Evolutionary conservation across 1,139 yeast species (phyloP), one percentile per base, ranked within the genome.

Genomic region (Ashbya aceris): DNA sequence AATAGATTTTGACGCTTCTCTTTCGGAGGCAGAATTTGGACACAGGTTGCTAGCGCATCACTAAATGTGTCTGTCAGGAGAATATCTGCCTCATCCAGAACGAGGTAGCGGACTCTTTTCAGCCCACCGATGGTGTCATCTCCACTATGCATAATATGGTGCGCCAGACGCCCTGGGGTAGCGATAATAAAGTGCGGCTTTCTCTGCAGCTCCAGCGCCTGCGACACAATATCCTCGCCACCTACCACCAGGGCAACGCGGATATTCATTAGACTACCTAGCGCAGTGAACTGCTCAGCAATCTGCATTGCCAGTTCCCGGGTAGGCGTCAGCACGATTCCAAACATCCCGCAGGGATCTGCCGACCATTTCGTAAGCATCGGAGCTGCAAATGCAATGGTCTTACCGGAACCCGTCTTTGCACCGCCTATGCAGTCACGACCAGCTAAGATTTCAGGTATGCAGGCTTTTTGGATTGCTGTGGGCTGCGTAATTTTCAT

Each of bases 371-470:
- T 74, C 1, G 94, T 79, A 43, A 91, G 68, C 87, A 91, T 91
- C 1, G 98, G 98, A 20, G 89, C 93, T 1, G 94, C 97, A 71
- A 91, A 91, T 0, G 98, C 96, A 29, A 93, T 81, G 2, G 99
- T 91, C 60, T 91, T 91, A 74, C 99, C 99, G 28, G 94, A 82
- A 66, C 99, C 99, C 0, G 99, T 91, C 62, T 84, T 84, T 35
- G 99, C 98, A 31, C 98, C 98, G 40, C 98, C 99, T 40, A 91
- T 91, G 62, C 96, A 89, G 62, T 89, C 96, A 52, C 79, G 50
- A 11, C 69, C 96, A 30, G 69, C 70, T 36, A 91, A 61, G 46
- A 91, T 84, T 45, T 82, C 76, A 0, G 97, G 97, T 39, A 91
- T 91, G 60, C 96, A 87, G 2, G 87, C 87, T 4, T 70, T 58